Evolutionary conservation across 1,139 yeast species (phyloP).

Genomic region (Debaryomyces fabryi): DNA sequence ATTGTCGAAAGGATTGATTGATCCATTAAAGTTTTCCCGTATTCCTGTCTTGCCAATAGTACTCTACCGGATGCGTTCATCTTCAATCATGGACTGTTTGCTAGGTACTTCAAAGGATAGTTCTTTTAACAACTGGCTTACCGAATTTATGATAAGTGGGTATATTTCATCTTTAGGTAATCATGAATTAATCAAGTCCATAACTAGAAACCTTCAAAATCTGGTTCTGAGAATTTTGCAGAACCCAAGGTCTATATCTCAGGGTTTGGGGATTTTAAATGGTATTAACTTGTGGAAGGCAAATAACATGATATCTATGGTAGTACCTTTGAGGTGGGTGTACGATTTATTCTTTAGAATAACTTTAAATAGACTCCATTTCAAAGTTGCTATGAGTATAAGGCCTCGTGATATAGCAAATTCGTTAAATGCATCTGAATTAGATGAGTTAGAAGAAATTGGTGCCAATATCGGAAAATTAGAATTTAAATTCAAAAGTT

Average conservation of each 20-base stretch:
- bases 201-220: slow-evolving; percentile 14
- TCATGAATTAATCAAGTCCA: slow-evolving; percentile 30
- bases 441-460: slow-evolving; percentile 31
- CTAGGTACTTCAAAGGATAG: slow-evolving; percentile 19
- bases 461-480: slow-evolving; percentile 18
- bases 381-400: slow-evolving; percentile 32
- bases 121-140: slow-evolving; percentile 25
- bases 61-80: slow-evolving; percentile 42
- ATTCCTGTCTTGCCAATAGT: slow-evolving; percentile 45
- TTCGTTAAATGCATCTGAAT: slow-evolving; percentile 27
- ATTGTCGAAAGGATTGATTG: slow-evolving; percentile 37
- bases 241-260: slow-evolving; percentile 5
- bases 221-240: slow-evolving; percentile 6
- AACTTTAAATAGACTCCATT: slow-evolving; percentile 50
- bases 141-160: slow-evolving; percentile 40
- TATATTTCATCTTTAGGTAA: slow-evolving; percentile 45
- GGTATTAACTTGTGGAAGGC: slow-evolving; percentile 36
- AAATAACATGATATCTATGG: slow-evolving; percentile 35
- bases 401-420: slow-evolving; percentile 44
- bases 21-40: slow-evolving; percentile 44
- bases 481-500: slow-evolving; percentile 12
- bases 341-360: slow-evolving; percentile 44
- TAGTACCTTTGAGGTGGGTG: slow-evolving; percentile 40
- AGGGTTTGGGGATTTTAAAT: slow-evolving; percentile 14
- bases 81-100: slow-evolving; percentile 36